Percentiles rank a stretch among this genome's conserved stretches.
Evolutionary conservation across 352 stramenopile species (phyloP).

Genomic region (Globisporangium acanthophoron): DNA sequence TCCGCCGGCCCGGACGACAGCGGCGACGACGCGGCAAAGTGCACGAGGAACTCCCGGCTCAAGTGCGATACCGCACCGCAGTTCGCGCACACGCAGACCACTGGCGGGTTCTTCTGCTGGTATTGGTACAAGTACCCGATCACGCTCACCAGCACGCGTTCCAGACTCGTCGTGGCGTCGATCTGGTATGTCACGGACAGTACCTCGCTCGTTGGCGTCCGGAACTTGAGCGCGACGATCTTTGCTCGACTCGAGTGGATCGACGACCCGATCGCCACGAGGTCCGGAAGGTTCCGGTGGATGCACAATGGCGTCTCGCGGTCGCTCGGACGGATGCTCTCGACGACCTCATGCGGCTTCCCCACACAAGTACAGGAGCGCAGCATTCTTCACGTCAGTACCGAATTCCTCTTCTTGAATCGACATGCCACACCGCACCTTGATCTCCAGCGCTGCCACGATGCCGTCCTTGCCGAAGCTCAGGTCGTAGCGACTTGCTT

Average conservation of each 20-base stretch:
- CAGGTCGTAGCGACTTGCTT: conserved; percentile 52
- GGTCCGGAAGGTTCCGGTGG: conserved; percentile 36
- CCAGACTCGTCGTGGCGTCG: conserved; percentile 24
- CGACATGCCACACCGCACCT: conserved; percentile 22
- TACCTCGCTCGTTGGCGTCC: conserved; percentile 10
- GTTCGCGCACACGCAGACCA: conserved; percentile 47
- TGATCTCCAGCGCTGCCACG: conserved; percentile 47
- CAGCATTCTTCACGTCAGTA: too few species aligned
- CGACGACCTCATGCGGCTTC: conserved; percentile 46
- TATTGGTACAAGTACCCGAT: conserved; percentile 47
- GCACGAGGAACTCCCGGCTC: conserved; percentile 32
- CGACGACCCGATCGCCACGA: conserved; percentile 48
- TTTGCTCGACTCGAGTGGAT: conserved; percentile 45
- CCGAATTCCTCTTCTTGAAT: background rate
- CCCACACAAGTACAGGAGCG: background rate
- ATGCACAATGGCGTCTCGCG: conserved; percentile 27
- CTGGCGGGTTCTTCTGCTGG: conserved; percentile 24
- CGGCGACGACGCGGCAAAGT: conserved; percentile 7
- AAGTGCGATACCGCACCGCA: conserved; percentile 58
- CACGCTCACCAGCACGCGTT: conserved; percentile 33
- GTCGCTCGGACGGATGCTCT: conserved; percentile 9
- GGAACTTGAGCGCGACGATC: conserved; percentile 52
- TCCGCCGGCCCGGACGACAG: conserved; percentile 17
- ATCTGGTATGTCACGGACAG: conserved; percentile 58
- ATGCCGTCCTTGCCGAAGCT: conserved; percentile 64